Percentiles rank a stretch among this genome's conserved stretches.
phyloP scores from a whole-genome alignment of 208 protist genomes.

The Leishmania amazonensis region DNA sequence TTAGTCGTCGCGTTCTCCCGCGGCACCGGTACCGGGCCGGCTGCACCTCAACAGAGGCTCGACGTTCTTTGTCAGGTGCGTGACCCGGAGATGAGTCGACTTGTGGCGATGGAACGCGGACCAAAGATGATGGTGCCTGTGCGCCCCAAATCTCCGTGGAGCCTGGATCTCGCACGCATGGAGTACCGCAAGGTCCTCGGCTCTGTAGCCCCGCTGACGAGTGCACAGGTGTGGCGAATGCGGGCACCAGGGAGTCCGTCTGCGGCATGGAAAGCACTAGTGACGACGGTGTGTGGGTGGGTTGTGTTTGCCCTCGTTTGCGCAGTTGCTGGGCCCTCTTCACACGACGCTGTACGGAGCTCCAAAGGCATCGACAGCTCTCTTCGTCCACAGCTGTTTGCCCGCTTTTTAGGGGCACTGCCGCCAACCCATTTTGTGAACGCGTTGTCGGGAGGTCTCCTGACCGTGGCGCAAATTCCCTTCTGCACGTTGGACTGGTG shows the following conservation, averaged over 20 bases:
- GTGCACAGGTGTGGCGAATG: conserved; percentile 28
- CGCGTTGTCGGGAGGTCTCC: conserved; percentile 18
- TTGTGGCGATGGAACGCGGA: conserved; percentile 45
- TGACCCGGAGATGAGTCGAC: conserved; percentile 36
- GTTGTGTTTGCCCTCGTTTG: not conserved
- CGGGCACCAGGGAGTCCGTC: not conserved
- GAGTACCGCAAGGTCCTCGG: conserved; percentile 23
- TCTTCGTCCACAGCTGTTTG: conserved; percentile 27
- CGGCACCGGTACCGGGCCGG: not conserved
- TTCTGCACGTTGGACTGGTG: conserved; percentile 29
- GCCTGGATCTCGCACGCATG: conserved; percentile 9
- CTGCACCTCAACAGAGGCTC: conserved; percentile 15
- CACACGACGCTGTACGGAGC: conserved; percentile 13
- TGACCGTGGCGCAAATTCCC: conserved; percentile 14
- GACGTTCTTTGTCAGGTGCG: conserved; percentile 28
- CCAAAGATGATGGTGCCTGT: conserved; percentile 32
- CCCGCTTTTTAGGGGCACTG: conserved; percentile 13
- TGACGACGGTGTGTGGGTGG: not conserved
- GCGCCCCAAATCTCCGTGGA: conserved; percentile 14
- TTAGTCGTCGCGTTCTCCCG: conserved; percentile 30
- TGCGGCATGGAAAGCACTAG: not conserved
- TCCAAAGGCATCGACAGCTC: conserved; percentile 24
- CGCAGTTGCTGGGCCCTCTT: conserved; percentile 1
- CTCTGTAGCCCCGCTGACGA: conserved; percentile 15
- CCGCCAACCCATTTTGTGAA: conserved; percentile 26